Percentiles rank a stretch among this genome's conserved stretches.
Conservation (phyloP, 139 green algal genomes). For the Chlorella sp. region DNA sequence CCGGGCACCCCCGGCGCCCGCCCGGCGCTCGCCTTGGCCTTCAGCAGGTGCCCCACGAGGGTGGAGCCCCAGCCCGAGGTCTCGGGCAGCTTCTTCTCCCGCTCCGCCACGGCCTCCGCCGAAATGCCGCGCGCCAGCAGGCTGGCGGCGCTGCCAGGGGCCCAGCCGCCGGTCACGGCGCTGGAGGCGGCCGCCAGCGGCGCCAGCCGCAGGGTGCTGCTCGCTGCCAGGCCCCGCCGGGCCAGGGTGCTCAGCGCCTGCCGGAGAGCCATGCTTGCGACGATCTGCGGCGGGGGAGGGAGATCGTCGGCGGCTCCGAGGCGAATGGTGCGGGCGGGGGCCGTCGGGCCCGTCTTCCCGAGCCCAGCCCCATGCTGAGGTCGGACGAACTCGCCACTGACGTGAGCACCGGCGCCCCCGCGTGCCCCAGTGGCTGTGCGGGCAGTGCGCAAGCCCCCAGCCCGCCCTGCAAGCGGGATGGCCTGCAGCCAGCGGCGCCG, state of each 20-base stretch:
- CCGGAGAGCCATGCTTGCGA: slow-evolving; percentile 34
- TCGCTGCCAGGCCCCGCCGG: slow-evolving; percentile 20
- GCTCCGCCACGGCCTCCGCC: slow-evolving; percentile 11
- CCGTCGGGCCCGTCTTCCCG: too few relatives aligned
- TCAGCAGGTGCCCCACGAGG: slow-evolving; percentile 25
- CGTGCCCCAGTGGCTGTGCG: too few relatives aligned
- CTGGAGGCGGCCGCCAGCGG: not conserved
- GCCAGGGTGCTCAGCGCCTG: not conserved
- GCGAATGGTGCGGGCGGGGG: too few relatives aligned
- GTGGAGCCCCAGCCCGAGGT: slow-evolving; percentile 51
- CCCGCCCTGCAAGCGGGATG: too few relatives aligned
- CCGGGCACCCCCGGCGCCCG: not conserved
- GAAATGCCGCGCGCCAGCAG: not conserved
- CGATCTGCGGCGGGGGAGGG: too few relatives aligned
- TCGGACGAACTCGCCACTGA: too few relatives aligned
- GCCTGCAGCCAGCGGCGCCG: too few relatives aligned
- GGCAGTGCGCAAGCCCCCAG: too few relatives aligned
- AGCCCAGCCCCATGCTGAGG: too few relatives aligned
- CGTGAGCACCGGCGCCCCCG: too few relatives aligned
- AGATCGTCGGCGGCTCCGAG: too few relatives aligned
- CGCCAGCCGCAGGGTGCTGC: slow-evolving; percentile 2
- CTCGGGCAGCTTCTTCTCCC: slow-evolving; percentile 30
- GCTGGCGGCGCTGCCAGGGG: not conserved
- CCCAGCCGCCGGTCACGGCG: not conserved
- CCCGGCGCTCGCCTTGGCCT: slow-evolving; percentile 26